Conservation (phyloP, 2,329 filamentous ascomycete genomes). For the Teratosphaeriaceae sp. region DNA sequence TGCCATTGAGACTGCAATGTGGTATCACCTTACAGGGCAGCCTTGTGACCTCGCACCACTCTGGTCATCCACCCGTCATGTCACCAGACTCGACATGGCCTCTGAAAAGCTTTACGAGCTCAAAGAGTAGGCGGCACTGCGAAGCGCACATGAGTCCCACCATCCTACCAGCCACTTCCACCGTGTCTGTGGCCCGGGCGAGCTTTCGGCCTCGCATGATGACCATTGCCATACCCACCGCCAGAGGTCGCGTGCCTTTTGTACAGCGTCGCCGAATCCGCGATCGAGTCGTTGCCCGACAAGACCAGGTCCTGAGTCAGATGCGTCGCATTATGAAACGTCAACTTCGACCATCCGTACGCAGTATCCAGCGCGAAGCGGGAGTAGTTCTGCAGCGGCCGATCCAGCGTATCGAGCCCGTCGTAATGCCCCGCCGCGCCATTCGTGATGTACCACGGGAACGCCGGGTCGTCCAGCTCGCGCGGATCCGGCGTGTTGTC, state of each 20-base stretch:
- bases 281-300: constrained; percentile 24
- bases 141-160: too few species aligned
- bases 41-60: too few species aligned
- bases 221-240: constrained; percentile 3
- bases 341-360: constrained; percentile 35
- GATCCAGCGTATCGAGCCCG: constrained; percentile 29
- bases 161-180: too few species aligned
- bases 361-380: constrained; percentile 25
- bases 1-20: too few species aligned
- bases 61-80: too few species aligned
- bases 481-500: constrained; percentile 31
- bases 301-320: constrained; percentile 34
- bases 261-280: constrained; percentile 28
- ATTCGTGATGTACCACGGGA: constrained; percentile 46
- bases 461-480: constrained; percentile 42
- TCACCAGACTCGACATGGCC: too few species aligned
- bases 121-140: too few species aligned
- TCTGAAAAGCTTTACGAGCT: too few species aligned
- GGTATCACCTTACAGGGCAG: too few species aligned
- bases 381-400: constrained; percentile 21
- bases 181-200: too few species aligned
- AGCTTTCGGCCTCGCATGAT: constrained; percentile 1
- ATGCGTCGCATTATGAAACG: constrained; percentile 37
- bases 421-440: constrained; percentile 50
- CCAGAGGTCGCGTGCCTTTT: constrained; percentile 7